Evolutionary conservation across 352 stramenopile species (phyloP), one percentile per base, ranked within the genome.

Genomic region (Phytophthora niederhauseri): DNA sequence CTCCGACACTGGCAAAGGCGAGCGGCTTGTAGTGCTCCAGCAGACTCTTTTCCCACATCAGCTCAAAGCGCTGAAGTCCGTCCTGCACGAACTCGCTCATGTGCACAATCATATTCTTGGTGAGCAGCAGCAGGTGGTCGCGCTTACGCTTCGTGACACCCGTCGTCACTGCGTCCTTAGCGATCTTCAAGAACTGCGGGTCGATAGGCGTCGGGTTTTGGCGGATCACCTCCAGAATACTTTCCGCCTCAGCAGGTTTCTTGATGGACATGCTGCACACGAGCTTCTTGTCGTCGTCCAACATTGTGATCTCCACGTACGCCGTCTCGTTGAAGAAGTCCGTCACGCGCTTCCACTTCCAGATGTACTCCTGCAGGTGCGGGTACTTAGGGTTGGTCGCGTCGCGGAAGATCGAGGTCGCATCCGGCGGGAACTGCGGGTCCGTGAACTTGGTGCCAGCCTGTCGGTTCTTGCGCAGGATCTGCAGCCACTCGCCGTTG

Each of bases 181-280:
- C 87, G 19, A 89, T 90, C 17, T 78, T 72, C 31, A 93, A 60
- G 62, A 95, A 95, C 34, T 70, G 61, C 6, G 80, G 41, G 46
- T 95, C 84, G n/a, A 95, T 55, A 2, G 60, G 41, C 22, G 66
- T 82, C 26, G 76, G 70, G 36, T 83, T 82, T 41, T 77, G 41
- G 12, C 73, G 78, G 24, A 94, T 87, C 17, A 92, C 75, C 8
- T 77, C 56, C 36, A 95, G 58, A 61, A 95, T 94, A 45, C 66
- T 90, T 48, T 95, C 87, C 3, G 87, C 85, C 57, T 95, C 87
- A 38, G 83, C 83, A 0, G 80, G 63, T 12, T 78, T 88, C 72
- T 95, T 95, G 65, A 95, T 91, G 7, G 87, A 87, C 70, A 94
- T 95, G 11, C 82, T 91, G 52, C 85, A 94, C 20, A 95, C 80